Conservation (phyloP, 2,329 filamentous ascomycete species). For the Penicillium capsulatum region DNA sequence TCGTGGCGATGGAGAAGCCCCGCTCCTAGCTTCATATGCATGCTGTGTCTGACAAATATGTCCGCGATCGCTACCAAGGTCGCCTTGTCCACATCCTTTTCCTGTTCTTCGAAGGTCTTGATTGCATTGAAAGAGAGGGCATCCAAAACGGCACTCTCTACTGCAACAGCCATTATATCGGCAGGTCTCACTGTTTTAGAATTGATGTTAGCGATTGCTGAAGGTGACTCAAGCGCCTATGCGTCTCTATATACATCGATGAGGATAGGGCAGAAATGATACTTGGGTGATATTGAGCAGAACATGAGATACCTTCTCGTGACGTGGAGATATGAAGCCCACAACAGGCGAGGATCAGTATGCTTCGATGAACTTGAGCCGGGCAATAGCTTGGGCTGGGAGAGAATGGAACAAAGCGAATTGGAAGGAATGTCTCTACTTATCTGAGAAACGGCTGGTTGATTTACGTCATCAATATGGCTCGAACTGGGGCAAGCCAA, state of each 20-base stretch:
- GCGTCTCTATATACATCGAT: too few relatives aligned
- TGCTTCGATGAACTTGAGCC: conserved; percentile 4
- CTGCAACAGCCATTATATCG: too few relatives aligned
- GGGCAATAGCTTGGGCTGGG: conserved; percentile 3
- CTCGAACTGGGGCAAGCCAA: not conserved
- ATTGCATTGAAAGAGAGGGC: too few relatives aligned
- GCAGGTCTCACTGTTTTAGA: conserved; percentile 4
- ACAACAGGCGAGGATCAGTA: conserved; percentile 3
- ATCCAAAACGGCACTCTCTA: too few relatives aligned
- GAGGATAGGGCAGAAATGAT: conserved; percentile 2
- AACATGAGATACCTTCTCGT: conserved; percentile 4
- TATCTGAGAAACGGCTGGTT: conserved; percentile 3
- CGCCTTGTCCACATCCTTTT: too few relatives aligned
- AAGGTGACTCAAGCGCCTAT: conserved; percentile 3
- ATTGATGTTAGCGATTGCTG: conserved; percentile 3
- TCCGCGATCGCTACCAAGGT: too few relatives aligned
- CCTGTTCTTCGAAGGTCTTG: too few relatives aligned
- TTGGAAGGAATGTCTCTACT: conserved; percentile 4
- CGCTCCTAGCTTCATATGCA: too few relatives aligned
- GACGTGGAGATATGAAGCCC: conserved; percentile 3
- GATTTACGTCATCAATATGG: conserved; percentile 3
- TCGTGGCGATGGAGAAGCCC: too few relatives aligned
- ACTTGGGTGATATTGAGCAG: conserved; percentile 3
- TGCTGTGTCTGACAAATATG: too few relatives aligned
- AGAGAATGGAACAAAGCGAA: too few relatives aligned